A percentile compares a stretch with the other conserved stretches of the same genome.
Conservation (phyloP, 345 rosid genomes). For the Eucalyptus erythrocorys region DNA sequence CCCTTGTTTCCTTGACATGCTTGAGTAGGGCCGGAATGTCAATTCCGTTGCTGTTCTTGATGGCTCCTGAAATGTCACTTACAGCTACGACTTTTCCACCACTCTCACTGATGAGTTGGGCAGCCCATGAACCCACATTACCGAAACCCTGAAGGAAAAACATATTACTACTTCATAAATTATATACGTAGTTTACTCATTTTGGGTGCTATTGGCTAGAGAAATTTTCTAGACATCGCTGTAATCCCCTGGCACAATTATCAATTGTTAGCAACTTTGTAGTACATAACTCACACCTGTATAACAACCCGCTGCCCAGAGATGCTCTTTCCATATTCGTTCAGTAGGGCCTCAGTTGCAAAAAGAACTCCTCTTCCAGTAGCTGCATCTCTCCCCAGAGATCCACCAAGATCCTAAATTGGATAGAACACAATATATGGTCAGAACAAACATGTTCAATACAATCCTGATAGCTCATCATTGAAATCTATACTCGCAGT, state of each 20-base stretch:
- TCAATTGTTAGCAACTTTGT: neutral
- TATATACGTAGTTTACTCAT: neutral
- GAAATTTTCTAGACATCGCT: neutral
- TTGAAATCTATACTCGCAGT: neutral
- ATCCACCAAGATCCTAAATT: constrained; percentile 89
- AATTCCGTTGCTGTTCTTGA: constrained; percentile 70
- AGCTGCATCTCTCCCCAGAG: constrained; percentile 95
- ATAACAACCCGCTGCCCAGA: constrained; percentile 72
- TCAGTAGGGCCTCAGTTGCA: constrained; percentile 88
- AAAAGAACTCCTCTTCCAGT: constrained; percentile 95
- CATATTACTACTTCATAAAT: neutral
- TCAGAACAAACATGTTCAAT: neutral
- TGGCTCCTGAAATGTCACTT: constrained; percentile 82
- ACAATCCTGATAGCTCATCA: neutral
- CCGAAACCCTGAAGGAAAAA: constrained; percentile 65
- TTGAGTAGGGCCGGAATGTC: constrained; percentile 47
- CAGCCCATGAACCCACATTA: constrained; percentile 98
- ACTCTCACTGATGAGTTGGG: constrained; percentile 53
- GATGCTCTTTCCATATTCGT: constrained; percentile 65
- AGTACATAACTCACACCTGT: constrained; percentile 32
- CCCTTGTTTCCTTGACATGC: constrained; percentile 50
- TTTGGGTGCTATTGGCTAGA: neutral
- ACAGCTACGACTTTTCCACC: constrained; percentile 86
- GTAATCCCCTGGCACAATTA: neutral
- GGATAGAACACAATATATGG: neutral